Evolutionary conservation across 805 yeast genomes (phyloP).

Genomic region (Clavispora vitiphila): DNA sequence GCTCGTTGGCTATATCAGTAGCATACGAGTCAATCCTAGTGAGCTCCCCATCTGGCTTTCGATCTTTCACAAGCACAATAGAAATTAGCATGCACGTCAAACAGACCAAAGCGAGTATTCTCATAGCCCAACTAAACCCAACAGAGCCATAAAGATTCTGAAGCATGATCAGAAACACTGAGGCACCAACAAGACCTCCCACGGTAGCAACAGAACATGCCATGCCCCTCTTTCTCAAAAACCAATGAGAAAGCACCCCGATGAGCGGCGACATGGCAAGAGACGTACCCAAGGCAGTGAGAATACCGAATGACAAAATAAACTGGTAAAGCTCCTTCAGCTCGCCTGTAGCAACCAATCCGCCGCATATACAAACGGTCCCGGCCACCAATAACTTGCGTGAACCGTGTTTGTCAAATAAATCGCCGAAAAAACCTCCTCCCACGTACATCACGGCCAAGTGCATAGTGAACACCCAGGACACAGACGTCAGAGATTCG

Average conservation of each 20-base stretch:
- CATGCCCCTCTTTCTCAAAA: slow-evolving; percentile 35
- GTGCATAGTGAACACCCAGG: slow-evolving; percentile 18
- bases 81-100: slow-evolving; percentile 24
- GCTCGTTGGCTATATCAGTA: no score
- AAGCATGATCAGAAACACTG: slow-evolving; percentile 48
- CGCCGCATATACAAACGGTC: slow-evolving; percentile 28
- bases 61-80: slow-evolving; percentile 6
- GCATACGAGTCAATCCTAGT: no score
- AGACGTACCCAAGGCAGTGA: slow-evolving; percentile 41
- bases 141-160: slow-evolving; percentile 41
- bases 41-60: no score
- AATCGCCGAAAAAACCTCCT: slow-evolving; percentile 38
- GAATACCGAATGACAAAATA: slow-evolving; percentile 47
- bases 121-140: slow-evolving; percentile 52
- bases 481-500: slow-evolving; percentile 10
- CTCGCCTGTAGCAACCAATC: slow-evolving; percentile 41
- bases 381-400: slow-evolving; percentile 34
- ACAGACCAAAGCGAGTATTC: slow-evolving; percentile 45
- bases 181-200: slow-evolving; percentile 53
- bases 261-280: slow-evolving; percentile 40
- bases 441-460: slow-evolving; percentile 17
- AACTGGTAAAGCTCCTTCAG: slow-evolving; percentile 46
- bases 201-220: slow-evolving; percentile 44
- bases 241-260: slow-evolving; percentile 43
- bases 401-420: slow-evolving; percentile 44